Base-by-base conservation (phyloP, 116 monocot species). In the Phalaenopsis hybrid region DNA sequence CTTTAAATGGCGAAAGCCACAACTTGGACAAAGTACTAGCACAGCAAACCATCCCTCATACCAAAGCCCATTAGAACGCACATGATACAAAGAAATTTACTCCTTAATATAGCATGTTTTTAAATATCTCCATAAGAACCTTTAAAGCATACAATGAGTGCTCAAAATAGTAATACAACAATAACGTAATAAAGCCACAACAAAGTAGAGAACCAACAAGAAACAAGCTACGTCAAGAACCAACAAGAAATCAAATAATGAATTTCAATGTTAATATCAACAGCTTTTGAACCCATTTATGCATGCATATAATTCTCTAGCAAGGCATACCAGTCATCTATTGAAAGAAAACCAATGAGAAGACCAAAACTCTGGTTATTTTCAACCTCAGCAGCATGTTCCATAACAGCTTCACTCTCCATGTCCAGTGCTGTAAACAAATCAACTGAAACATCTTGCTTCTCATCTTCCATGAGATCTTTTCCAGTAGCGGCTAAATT, bases 401-500 rank as follows among this genome's bases (percentile, higher is more conserved):
- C 95, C 44, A 51, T 81, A 82, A 92, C 86, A 65, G 92, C 86
- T 75, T 93, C 93, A 80, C 79, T 87, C 86, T 98, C 98, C 90
- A 92, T 90, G 79, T 98, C 94, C 83, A 95, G 83, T 48, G 93
- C 92, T 79, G 90, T 82, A 81, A 85, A 88, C 3, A 98, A 81
- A 90, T 98, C 98, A 58, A 93, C 82, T 48, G 88, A 85, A 25
- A 93, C 84, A 81, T 98, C 98, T 85, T 88, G 93, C 57, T 95
- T 98, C 43, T 98, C 98, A 76, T 98, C 98, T 57, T 98, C 98
- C 90, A 92, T 90, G n/a, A 98, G 88, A 80, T 98, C 98, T 76
- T 95, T 98, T 33, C 98, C 98, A 74, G 90, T 98, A 49, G 98
- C 98, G 81, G 98, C 98, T 85, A 98, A 93, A 84, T 98, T 98